Conservation (phyloP, 164 flowering plant species). For the Cinnamomum micranthum region DNA sequence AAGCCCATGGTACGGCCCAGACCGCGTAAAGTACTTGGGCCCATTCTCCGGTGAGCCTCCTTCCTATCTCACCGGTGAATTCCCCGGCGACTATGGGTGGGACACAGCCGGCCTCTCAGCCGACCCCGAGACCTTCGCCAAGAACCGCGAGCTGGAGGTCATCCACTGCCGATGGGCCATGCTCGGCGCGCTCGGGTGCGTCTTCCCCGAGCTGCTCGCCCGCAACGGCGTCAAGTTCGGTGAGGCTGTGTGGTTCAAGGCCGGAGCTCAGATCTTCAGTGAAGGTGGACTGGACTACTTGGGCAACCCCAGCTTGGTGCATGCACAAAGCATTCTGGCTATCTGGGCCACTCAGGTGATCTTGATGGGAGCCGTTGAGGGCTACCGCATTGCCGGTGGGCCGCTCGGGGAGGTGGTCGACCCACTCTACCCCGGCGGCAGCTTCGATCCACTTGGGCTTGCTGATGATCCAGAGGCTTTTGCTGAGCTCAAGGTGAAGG, state of each 20-base stretch:
- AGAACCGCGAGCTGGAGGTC: conserved; percentile 21
- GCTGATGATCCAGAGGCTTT: conserved; percentile 22
- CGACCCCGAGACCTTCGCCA: conserved; percentile 21
- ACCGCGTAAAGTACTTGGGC: conserved; percentile 20
- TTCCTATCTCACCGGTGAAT: conserved; percentile 15
- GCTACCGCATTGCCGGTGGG: conserved; percentile 20
- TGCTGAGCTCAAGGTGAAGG: conserved; percentile 20
- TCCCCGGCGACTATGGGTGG: conserved; percentile 18
- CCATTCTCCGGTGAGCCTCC: conserved; percentile 16
- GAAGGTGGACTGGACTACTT: conserved; percentile 21
- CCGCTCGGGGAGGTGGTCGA: conserved; percentile 16
- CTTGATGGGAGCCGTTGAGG: conserved; percentile 19
- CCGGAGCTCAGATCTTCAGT: conserved; percentile 21
- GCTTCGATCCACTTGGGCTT: conserved; percentile 21
- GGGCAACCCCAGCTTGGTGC: conserved; percentile 19
- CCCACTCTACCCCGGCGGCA: conserved; percentile 22
- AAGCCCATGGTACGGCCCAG: conserved; percentile 22
- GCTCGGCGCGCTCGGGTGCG: conserved; percentile 18
- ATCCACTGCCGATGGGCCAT: conserved; percentile 20
- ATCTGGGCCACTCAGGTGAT: conserved; percentile 20
- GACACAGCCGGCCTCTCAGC: conserved; percentile 22
- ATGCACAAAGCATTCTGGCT: conserved; percentile 20
- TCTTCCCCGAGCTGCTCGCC: conserved; percentile 15
- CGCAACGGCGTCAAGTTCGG: conserved; percentile 21
- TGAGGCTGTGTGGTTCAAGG: conserved; percentile 24